Evolutionary conservation across 441 rosid species (phyloP).

Genomic region (Corymbia calophylla): DNA sequence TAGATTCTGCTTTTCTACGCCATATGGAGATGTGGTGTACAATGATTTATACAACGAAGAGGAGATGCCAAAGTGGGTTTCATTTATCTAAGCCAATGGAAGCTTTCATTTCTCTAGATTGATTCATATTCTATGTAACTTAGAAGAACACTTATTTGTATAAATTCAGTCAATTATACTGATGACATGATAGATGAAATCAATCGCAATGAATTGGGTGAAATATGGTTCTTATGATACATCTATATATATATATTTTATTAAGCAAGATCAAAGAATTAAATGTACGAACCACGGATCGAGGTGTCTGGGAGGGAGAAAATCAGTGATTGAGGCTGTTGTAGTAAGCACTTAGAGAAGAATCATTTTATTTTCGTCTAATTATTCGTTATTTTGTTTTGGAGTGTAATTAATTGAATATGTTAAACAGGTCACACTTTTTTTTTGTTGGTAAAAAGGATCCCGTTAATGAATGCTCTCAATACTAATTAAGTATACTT

Average conservation of each 20-base stretch:
- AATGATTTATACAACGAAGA: not conserved
- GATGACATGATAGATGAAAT: not conserved
- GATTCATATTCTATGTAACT: not conserved
- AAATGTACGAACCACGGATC: not conserved
- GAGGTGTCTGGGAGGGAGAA: not conserved
- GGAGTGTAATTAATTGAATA: not conserved
- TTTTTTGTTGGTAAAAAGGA: not conserved
- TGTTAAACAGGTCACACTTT: not conserved
- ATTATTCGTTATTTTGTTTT: not conserved
- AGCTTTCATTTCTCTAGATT: not conserved
- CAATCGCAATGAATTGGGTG: fast-evolving
- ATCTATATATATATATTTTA: too few relatives aligned
- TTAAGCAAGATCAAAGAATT: not conserved
- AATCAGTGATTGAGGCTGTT: not conserved
- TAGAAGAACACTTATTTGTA: not conserved
- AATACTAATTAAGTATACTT: not conserved
- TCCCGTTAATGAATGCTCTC: not conserved
- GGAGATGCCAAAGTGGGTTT: not conserved
- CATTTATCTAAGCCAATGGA: not conserved
- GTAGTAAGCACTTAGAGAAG: not conserved
- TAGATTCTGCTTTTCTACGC: not conserved
- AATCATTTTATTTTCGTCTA: not conserved
- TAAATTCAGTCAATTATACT: not conserved
- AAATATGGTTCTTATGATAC: not conserved
- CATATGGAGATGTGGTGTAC: not conserved